These are phyloP conservation scores for Tulasnella sp. DNA, from an alignment of 768 basidiomycete species.

Conservation along the genomic window DNA sequence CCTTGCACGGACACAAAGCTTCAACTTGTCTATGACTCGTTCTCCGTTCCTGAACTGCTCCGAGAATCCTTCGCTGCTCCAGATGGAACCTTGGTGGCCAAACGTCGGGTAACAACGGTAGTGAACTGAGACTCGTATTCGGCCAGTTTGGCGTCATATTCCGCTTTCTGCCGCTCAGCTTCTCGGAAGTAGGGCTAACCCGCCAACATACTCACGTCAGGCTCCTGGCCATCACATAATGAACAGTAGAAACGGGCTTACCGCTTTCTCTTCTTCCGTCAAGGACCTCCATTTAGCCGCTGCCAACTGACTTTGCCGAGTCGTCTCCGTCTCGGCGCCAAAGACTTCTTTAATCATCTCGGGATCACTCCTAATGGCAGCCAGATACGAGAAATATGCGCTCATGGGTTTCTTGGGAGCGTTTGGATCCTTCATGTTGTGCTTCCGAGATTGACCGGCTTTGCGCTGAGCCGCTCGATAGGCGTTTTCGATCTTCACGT, in stretches of 20 bases:
- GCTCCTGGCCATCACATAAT: neutral
- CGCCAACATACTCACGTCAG: neutral
- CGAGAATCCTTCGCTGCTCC: neutral
- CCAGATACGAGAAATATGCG: constrained; percentile 93
- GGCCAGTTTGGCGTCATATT: constrained; percentile 81
- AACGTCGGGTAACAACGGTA: neutral
- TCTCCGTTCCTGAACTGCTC: neutral
- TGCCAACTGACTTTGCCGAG: constrained; percentile 89
- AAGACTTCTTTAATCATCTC: constrained; percentile 75
- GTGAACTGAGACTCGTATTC: constrained; percentile 65
- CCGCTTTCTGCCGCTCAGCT: constrained; percentile 92
- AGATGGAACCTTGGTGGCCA: neutral
- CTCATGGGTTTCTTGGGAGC: constrained; percentile 93
- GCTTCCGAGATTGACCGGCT: constrained; percentile 86
- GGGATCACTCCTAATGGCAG: constrained; percentile 78
- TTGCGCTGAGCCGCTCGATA: constrained; percentile 90
- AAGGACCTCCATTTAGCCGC: constrained; percentile 91
- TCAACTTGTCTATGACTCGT: neutral
- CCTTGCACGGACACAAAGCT: neutral
- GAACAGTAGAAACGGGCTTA: constrained; percentile 37
- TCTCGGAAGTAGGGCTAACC: constrained; percentile 83
- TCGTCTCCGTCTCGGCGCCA: constrained; percentile 87
- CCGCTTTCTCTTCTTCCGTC: constrained; percentile 91
- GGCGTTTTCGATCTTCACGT: constrained; percentile 89
- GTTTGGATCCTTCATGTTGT: constrained; percentile 95